phyloP scores from a whole-genome alignment of 768 basidiomycete species.

The Cystofilobasidium macerans region DNA sequence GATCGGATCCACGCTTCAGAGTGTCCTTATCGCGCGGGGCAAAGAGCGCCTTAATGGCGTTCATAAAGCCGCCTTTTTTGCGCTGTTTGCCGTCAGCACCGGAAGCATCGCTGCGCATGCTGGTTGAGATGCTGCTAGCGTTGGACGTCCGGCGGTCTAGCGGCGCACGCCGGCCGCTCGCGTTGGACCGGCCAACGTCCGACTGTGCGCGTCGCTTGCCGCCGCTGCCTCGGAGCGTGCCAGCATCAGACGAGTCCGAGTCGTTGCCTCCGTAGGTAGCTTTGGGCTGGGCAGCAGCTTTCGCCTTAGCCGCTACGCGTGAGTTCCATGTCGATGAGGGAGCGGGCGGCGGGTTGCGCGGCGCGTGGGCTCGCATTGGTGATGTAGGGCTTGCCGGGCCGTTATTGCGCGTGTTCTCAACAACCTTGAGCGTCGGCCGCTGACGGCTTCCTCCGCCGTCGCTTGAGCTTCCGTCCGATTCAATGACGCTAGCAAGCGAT shows the following conservation, averaged over 20 bases:
- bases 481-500: constrained; percentile 20
- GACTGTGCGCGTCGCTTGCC: constrained; percentile 11
- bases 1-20: neutral
- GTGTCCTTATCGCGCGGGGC: constrained; percentile 2
- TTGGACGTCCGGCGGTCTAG: constrained; percentile 5
- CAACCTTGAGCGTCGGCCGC: constrained; percentile 2
- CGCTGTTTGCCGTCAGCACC: constrained; percentile 6
- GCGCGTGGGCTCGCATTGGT: neutral
- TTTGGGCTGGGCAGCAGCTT: neutral
- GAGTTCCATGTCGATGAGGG: constrained; percentile 23
- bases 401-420: constrained; percentile 24
- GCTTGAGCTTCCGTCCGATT: constrained; percentile 20
- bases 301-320: neutral
- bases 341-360: constrained; percentile 15
- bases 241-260: constrained; percentile 22
- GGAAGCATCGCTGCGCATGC: constrained; percentile 8
- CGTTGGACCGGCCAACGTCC: constrained; percentile 19
- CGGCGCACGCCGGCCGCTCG: neutral
- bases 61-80: constrained; percentile 24
- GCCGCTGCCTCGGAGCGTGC: constrained; percentile 16
- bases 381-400: neutral
- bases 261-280: constrained; percentile 1
- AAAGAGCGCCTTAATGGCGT: constrained; percentile 21
- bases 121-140: constrained; percentile 4
- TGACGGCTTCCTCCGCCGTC: neutral